These are phyloP conservation scores for Tremella yokohamensis DNA, from an alignment of 768 basidiomycete genomes.

Conservation along the genomic window DNA sequence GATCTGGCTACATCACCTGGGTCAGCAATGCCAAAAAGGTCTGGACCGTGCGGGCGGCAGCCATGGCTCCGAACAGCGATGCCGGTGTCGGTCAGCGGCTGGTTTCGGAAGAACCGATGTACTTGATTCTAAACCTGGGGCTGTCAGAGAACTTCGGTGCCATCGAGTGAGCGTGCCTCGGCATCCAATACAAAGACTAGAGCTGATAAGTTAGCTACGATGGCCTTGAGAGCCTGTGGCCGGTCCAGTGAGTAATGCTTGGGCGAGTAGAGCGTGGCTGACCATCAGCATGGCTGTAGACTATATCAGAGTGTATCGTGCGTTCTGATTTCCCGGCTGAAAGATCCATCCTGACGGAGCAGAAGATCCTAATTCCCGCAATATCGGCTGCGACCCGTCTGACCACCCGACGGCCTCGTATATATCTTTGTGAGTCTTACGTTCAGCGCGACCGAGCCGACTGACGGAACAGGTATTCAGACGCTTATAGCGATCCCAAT, in stretches of 20 bases:
- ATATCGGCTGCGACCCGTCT: constrained; percentile 78
- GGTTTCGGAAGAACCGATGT: constrained; percentile 77
- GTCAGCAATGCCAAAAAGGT: constrained; percentile 60
- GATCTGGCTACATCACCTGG: constrained; percentile 69
- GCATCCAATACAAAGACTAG: not conserved
- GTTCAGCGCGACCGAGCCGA: not conserved
- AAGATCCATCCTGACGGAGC: not conserved
- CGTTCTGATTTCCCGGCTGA: constrained; percentile 9
- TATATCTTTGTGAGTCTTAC: constrained; percentile 54
- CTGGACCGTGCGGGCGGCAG: constrained; percentile 56
- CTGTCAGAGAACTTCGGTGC: constrained; percentile 75
- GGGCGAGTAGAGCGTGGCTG: constrained; percentile 9
- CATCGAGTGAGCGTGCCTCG: constrained; percentile 35
- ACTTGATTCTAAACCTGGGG: constrained; percentile 54
- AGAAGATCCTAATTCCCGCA: constrained; percentile 53
- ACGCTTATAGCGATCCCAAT: constrained; percentile 45
- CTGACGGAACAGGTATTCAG: constrained; percentile 21
- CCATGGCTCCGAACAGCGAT: constrained; percentile 61
- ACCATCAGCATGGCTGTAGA: constrained; percentile 76
- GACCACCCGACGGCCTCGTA: constrained; percentile 77
- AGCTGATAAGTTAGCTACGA: constrained; percentile 27
- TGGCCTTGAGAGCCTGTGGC: constrained; percentile 38
- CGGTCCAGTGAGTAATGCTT: constrained; percentile 32
- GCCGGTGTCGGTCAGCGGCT: constrained; percentile 68
- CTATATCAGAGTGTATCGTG: constrained; percentile 82